phyloP scores from a whole-genome alignment of 2,329 filamentous ascomycete genomes.

The Verticillium dahliae region DNA sequence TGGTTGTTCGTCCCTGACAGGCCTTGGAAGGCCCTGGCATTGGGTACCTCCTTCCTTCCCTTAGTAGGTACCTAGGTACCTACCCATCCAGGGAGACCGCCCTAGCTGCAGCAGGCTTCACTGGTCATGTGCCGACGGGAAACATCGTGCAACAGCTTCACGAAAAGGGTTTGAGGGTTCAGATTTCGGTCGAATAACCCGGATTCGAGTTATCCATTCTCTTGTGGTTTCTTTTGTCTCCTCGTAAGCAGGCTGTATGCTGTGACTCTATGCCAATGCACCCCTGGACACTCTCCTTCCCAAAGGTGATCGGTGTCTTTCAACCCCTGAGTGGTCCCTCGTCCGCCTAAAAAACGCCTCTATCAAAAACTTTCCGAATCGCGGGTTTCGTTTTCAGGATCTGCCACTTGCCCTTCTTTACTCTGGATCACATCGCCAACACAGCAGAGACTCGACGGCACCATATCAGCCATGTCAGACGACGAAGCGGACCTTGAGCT shows the following conservation, averaged over 20 bases:
- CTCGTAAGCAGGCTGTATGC: too few relatives aligned
- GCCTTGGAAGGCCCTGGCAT: neutral
- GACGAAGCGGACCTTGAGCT: slow-evolving; percentile 88
- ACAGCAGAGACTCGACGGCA: neutral
- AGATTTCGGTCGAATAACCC: neutral
- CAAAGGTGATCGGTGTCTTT: neutral
- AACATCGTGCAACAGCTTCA: neutral
- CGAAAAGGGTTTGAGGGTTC: too few relatives aligned
- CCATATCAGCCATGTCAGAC: slow-evolving; percentile 63
- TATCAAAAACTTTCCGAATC: neutral
- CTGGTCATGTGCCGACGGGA: neutral
- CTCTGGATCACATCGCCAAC: neutral
- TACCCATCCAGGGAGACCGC: neutral
- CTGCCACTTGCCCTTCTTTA: neutral
- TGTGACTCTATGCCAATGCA: neutral
- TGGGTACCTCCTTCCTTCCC: too few relatives aligned
- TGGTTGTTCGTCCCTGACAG: neutral
- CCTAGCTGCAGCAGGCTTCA: neutral
- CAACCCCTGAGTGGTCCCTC: neutral
- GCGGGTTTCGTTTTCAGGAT: neutral
- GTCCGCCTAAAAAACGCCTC: neutral
- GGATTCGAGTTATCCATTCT: neutral
- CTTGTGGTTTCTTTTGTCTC: neutral
- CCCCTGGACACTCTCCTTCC: neutral
- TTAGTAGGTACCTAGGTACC: too few relatives aligned